A percentile compares a stretch with the other conserved stretches of the same genome.
Conservation (phyloP, 805 yeast species). For the Zygosaccharomyces lentus region DNA sequence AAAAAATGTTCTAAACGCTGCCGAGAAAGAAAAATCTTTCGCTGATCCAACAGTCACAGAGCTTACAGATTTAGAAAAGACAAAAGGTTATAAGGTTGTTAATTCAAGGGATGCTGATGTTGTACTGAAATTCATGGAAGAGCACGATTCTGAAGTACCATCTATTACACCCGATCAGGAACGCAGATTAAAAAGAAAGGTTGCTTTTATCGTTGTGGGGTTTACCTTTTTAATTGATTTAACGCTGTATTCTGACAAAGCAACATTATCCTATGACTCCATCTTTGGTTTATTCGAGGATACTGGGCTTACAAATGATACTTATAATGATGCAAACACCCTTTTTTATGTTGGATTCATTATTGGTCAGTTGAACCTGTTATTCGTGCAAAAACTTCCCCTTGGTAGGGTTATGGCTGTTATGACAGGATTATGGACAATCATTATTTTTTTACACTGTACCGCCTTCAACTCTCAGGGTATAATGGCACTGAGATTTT, state of each 20-base stretch:
- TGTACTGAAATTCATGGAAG: constrained; percentile 38
- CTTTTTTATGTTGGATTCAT: constrained; percentile 51
- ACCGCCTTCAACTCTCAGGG: constrained; percentile 44
- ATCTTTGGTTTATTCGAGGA: constrained; percentile 46
- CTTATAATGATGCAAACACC: constrained; percentile 47
- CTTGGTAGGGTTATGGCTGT: too few relatives aligned
- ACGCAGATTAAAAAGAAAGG: constrained; percentile 37
- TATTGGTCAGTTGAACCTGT: constrained; percentile 45
- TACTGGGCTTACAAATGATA: constrained; percentile 41
- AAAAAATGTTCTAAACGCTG: too few relatives aligned
- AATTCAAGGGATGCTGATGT: constrained; percentile 40
- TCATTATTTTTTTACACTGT: constrained; percentile 29
- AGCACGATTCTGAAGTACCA: constrained; percentile 34
- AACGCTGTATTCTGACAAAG: constrained; percentile 48
- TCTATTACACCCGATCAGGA: constrained; percentile 44
- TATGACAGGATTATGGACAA: too few relatives aligned
- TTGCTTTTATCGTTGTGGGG: constrained; percentile 36
- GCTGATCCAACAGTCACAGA: background rate
- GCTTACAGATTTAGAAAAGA: background rate
- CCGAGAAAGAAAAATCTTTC: background rate
- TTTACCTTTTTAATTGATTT: constrained; percentile 40
- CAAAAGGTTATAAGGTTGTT: constrained; percentile 21
- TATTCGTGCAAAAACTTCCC: constrained; percentile 27
- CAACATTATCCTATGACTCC: constrained; percentile 46
- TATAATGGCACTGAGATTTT: constrained; percentile 44